Percentiles rank a stretch among this genome's conserved stretches.
These are phyloP conservation scores for Chaetomium sp. DNA, from an alignment of 2,329 filamentous ascomycete species.

Conservation along the genomic window DNA sequence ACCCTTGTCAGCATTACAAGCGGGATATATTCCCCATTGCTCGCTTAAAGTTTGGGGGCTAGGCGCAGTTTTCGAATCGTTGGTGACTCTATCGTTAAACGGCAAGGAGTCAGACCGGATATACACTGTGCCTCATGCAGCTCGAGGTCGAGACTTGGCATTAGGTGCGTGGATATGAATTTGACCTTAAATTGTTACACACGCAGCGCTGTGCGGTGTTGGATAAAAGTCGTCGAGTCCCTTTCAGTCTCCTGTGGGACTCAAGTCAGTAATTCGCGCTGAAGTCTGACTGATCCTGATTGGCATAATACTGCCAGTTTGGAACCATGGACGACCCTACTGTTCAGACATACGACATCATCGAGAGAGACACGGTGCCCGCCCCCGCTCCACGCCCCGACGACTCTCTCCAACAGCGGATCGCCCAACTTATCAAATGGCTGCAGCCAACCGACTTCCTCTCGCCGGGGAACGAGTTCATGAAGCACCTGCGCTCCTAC, in stretches of 20 bases:
- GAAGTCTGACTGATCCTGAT: not conserved
- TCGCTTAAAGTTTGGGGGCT: too few species aligned
- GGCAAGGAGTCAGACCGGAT: too few species aligned
- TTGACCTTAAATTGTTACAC: too few species aligned
- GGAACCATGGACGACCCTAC: not conserved
- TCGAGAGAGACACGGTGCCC: slow-evolving; percentile 11
- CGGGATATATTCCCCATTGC: too few species aligned
- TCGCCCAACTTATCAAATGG: slow-evolving; percentile 9
- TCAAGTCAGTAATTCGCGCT: not conserved
- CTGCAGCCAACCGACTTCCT: slow-evolving; percentile 17
- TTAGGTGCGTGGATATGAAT: too few species aligned
- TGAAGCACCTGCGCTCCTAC: slow-evolving; percentile 18
- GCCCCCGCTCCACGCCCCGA: not conserved
- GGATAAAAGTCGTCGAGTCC: too few species aligned
- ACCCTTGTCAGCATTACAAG: too few species aligned
- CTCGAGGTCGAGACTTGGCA: too few species aligned
- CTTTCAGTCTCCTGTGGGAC: not conserved
- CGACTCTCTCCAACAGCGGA: slow-evolving; percentile 6
- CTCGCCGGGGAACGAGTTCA: slow-evolving; percentile 17
- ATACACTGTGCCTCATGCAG: too few species aligned
- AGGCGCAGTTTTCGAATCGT: too few species aligned
- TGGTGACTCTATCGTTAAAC: too few species aligned
- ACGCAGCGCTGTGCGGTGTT: too few species aligned
- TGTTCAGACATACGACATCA: not conserved
- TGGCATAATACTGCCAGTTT: not conserved